Conservation (phyloP, 1,139 yeast genomes). For the Candida smagusa region DNA sequence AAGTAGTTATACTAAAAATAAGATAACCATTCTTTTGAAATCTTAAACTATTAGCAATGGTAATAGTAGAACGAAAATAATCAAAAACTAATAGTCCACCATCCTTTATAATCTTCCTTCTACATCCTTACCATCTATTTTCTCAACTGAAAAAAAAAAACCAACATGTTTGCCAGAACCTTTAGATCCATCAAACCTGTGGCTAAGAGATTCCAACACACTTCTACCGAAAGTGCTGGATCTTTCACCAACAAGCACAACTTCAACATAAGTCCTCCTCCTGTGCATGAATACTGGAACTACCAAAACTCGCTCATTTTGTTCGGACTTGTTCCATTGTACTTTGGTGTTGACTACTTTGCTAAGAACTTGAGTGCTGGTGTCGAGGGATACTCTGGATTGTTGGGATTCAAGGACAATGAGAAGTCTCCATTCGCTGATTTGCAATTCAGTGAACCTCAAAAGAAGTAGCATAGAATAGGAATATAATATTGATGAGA, state of each 20-base stretch:
- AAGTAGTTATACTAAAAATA: too few relatives aligned
- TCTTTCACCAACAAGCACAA: constrained; percentile 42
- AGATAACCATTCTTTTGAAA: too few relatives aligned
- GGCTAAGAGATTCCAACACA: constrained; percentile 35
- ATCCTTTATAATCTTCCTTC: too few relatives aligned
- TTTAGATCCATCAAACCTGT: constrained; percentile 20
- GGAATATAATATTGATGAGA: too few relatives aligned
- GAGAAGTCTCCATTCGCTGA: constrained; percentile 39
- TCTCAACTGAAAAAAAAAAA: constrained; percentile 3
- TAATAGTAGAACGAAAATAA: too few relatives aligned
- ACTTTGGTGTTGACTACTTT: constrained; percentile 33
- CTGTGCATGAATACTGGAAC: constrained; percentile 49
- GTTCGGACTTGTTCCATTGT: constrained; percentile 39
- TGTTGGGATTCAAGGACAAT: constrained; percentile 33
- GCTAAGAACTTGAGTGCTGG: constrained; percentile 31
- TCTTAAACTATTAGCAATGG: too few relatives aligned
- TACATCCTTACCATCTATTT: too few relatives aligned
- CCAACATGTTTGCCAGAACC: constrained; percentile 26
- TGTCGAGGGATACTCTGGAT: constrained; percentile 31
- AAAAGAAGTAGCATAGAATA: constrained; percentile 9
- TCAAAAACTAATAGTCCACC: too few relatives aligned
- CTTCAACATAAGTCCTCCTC: constrained; percentile 47
- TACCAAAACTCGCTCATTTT: constrained; percentile 35
- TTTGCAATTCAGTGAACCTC: constrained; percentile 39
- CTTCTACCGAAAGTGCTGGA: constrained; percentile 22